phyloP scores from a whole-genome alignment of 108 stramenopile genomes.

The Cyclotella distinguenda region DNA sequence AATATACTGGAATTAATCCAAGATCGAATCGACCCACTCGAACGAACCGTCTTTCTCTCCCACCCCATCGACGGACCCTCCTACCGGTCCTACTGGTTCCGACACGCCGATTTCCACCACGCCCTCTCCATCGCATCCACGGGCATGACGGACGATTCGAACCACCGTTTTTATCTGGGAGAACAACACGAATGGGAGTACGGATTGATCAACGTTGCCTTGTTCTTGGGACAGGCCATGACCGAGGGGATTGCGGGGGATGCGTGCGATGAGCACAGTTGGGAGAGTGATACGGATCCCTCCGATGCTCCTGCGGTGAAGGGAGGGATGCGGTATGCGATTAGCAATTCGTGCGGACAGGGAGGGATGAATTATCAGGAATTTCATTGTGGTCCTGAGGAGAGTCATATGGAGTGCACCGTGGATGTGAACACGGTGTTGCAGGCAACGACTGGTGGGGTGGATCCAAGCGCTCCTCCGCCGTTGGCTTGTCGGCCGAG shows the following conservation, averaged over 20 bases:
- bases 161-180: slow-evolving; percentile 16
- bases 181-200: slow-evolving; percentile 18
- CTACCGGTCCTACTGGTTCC: slow-evolving; percentile 26
- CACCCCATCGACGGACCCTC: slow-evolving; percentile 6
- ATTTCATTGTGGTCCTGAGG: slow-evolving; percentile 26
- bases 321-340: slow-evolving; percentile 17
- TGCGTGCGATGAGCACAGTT: slow-evolving; percentile 32
- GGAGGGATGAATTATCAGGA: slow-evolving; percentile 35
- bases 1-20: background rate
- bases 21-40: background rate
- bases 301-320: background rate
- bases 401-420: slow-evolving; percentile 44
- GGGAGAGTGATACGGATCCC: slow-evolving; percentile 28
- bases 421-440: slow-evolving; percentile 40
- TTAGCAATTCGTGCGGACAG: slow-evolving; percentile 52
- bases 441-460: slow-evolving; percentile 24
- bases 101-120: slow-evolving; percentile 11
- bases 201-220: slow-evolving; percentile 27
- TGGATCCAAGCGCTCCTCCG: slow-evolving; percentile 39
- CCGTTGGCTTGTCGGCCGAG: slow-evolving; percentile 41
- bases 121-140: slow-evolving; percentile 6
- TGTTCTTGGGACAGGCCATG: slow-evolving; percentile 43
- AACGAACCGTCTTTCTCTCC: slow-evolving; percentile 13
- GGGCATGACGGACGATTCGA: slow-evolving; percentile 7
- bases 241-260: slow-evolving; percentile 37